Evolutionary conservation across 2,329 filamentous ascomycete genomes (phyloP), one percentile per base, ranked within the genome.

Genomic region (Trichoderma simmonsii): DNA sequence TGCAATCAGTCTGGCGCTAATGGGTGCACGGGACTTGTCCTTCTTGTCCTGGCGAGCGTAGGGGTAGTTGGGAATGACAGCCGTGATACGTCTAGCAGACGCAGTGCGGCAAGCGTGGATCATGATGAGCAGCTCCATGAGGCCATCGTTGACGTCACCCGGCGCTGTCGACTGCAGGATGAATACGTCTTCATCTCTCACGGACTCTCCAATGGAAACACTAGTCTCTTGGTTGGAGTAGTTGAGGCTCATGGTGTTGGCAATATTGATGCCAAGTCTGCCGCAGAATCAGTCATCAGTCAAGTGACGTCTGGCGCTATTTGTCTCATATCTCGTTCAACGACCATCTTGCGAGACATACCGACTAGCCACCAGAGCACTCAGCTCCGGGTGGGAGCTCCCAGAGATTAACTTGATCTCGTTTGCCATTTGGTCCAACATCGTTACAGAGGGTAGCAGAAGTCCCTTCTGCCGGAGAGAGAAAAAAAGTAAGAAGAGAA

Each of bases 111-210:
- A 98, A 75, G 95, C 95, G 80, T 97, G 97, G 83, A 98, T 97
- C 91, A 98, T 97, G 84, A 98, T 98, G 76, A 98, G 89, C 48
- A 98, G 89, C 84, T 99, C 95, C 95, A 99, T 98, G 73, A 99
- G 88, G 64, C 94, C 94, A 81, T 98, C 95, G 83, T 99, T 99
- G 85, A 98, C 97, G 80, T 98, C 95, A 81, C 95, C 95, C 2
- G 95, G 95, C 54, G 93, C 92, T 62, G 96, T 97, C 28, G 95
- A 97, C 84, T 98, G 95, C 73, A 98, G 87, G 78, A 98, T 97
- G 85, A 98, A 98, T 80, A 98, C 95, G 89, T 98, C 95, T 87
- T 98, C 95, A 81, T 98, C 95, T 83, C 95, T 89, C 70, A 98
- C 95, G 74, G 93, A 97, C 85, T 98, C 95, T 80, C 95, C 95